Evolutionary conservation across 768 basidiomycete species (phyloP).

Genomic region (Obba rivulosa): DNA sequence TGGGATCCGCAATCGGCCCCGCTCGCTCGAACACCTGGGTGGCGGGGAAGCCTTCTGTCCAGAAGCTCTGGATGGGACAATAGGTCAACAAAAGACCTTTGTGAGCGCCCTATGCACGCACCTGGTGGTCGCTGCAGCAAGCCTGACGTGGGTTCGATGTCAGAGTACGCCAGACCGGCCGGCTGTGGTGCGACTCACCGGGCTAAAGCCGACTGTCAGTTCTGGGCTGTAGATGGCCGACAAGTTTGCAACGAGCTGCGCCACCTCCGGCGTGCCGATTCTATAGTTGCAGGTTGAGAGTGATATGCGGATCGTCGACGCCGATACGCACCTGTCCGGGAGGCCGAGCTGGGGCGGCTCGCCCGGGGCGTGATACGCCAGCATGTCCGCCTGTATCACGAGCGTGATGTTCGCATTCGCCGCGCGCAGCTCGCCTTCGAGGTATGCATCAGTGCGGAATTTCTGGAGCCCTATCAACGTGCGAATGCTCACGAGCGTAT

Average conservation of each 20-base stretch:
- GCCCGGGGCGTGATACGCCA: conserved; percentile 71
- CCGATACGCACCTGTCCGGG: conserved; percentile 48
- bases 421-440: conserved; percentile 51
- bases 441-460: not conserved
- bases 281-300: not conserved
- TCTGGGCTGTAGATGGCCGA: conserved; percentile 81
- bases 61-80: conserved; percentile 53
- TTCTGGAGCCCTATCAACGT: not conserved
- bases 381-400: conserved; percentile 92
- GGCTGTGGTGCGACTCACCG: conserved; percentile 33
- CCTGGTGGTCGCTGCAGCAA: conserved; percentile 93
- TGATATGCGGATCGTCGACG: not conserved
- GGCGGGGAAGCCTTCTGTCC: conserved; percentile 77
- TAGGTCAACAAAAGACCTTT: not conserved
- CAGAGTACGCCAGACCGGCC: not conserved
- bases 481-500: conserved; percentile 61
- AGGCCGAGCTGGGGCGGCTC: conserved; percentile 85
- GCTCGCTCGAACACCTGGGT: conserved; percentile 87
- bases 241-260: conserved; percentile 69
- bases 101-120: conserved; percentile 16
- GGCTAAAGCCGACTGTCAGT: conserved; percentile 60
- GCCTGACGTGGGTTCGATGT: conserved; percentile 32
- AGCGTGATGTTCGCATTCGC: conserved; percentile 63
- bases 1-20: conserved; percentile 80
- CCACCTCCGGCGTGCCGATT: conserved; percentile 74